Percentiles rank a stretch among this genome's conserved stretches.
Evolutionary conservation across 176 grass and related monocot species (phyloP).

Genomic region (Thinopyrum elongatum): DNA sequence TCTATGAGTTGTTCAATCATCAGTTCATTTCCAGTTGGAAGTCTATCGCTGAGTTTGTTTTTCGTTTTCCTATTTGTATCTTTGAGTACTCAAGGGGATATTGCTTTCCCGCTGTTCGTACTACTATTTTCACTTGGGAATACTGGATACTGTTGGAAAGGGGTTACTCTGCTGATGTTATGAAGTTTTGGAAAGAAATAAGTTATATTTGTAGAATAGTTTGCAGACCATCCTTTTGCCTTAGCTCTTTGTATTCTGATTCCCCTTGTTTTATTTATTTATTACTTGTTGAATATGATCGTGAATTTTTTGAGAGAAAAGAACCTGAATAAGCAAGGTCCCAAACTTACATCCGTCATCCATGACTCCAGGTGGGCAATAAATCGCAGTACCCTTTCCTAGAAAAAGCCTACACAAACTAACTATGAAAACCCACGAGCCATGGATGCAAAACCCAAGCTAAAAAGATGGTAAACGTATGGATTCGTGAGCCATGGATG

Average conservation of each 20-base stretch:
- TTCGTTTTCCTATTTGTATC: slow-evolving; percentile 20
- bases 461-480: no score
- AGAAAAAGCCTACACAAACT: no score
- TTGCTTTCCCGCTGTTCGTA: slow-evolving; percentile 29
- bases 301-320: not conserved
- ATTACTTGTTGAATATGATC: not conserved
- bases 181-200: slow-evolving; percentile 44
- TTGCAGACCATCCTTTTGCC: not conserved
- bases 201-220: slow-evolving; percentile 38
- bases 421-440: no score
- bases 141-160: slow-evolving; percentile 13
- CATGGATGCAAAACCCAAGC: no score
- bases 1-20: slow-evolving; percentile 1
- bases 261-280: slow-evolving; percentile 8
- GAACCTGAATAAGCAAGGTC: not conserved
- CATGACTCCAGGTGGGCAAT: not conserved
- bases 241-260: not conserved
- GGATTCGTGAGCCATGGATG: no score
- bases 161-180: slow-evolving; percentile 9
- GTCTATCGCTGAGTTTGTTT: slow-evolving; percentile 3
- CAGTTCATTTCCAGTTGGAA: slow-evolving; percentile 30
- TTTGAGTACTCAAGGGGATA: not conserved
- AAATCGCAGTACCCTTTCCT: not conserved
- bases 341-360: no score
- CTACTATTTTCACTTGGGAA: slow-evolving; percentile 5